Conservation (phyloP, 257 asterid species). For the Nicotiana paniculata region DNA sequence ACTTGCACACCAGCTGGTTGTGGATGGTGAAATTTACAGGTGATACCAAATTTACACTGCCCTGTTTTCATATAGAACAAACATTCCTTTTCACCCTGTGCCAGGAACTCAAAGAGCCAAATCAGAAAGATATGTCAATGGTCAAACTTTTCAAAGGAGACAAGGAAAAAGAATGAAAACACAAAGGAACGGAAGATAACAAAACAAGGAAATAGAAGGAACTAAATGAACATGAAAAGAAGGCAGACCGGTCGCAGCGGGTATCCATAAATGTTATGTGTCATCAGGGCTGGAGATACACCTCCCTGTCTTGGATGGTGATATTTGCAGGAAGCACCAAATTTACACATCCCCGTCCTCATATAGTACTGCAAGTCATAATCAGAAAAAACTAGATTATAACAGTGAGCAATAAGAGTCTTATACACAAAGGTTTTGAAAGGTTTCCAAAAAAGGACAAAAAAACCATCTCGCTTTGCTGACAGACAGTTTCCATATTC, state of each 20-base stretch:
- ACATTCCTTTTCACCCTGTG: slow-evolving; percentile 78
- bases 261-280: slow-evolving; percentile 19
- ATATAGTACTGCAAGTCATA: slow-evolving; percentile 54
- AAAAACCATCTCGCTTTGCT: background rate
- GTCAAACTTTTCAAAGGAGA: background rate
- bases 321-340: slow-evolving; percentile 73
- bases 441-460: background rate
- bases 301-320: slow-evolving; percentile 69
- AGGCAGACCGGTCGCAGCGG: slow-evolving; percentile 19
- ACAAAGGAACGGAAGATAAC: background rate
- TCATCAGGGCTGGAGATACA: slow-evolving; percentile 41
- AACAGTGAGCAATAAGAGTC: background rate
- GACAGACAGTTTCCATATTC: background rate
- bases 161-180: background rate
- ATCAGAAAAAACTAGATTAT: background rate
- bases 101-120: slow-evolving; percentile 18
- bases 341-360: slow-evolving; percentile 70
- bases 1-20: slow-evolving; percentile 43
- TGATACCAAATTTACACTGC: slow-evolving; percentile 61
- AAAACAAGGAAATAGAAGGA: background rate
- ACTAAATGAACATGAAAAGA: background rate
- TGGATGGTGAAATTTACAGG: slow-evolving; percentile 80
- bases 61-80: slow-evolving; percentile 59
- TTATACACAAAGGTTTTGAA: background rate
- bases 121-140: slow-evolving; percentile 6